Base-by-base conservation (phyloP, 176 grass and related monocot genomes). In the Hordeum marinum region DNA sequence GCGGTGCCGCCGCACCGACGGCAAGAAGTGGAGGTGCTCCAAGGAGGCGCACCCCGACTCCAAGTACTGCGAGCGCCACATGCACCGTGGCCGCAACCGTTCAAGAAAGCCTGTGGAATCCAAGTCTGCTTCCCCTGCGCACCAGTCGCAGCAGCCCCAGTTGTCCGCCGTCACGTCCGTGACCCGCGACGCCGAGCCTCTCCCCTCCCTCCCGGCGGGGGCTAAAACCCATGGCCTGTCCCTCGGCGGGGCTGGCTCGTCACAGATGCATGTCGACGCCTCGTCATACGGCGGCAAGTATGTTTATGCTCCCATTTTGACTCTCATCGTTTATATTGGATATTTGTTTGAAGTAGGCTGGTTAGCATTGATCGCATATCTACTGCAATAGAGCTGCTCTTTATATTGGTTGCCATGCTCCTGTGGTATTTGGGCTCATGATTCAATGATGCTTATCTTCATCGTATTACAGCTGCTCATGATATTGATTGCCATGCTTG, bases 81-180 rank as follows among this genome's bases (percentile, higher is more conserved):
- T 99, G 96, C 96, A 96, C 86, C 96, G 96, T 92, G 96, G 96
- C 91, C 93, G 94, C 87, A 99, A 96, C 86, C 96, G 96, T 99
- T 99, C 96, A 99, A 99, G 96, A 99, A 99, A 99, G 96, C 94
- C 96, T 99, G 96, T 99, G 96, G 96, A 99, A 99, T 96, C 96
- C 68, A 89, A 90, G 89, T 82, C 90, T 43, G 59, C 85, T 62
- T 89, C 96, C 29, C 72, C 91, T 15, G 54, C 83, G 32, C 85
- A 88, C 36, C 87, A 81, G 74, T 76, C 89, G 42, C 85, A 90
- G 85, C 65, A 90, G 87, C 65, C 94, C 60, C 67, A 84, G 81
- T 63, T 89, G 60, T 94, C 91, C 25, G 89, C 89, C 12, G 90
- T 89, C 46, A 84, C 91, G 27, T 79, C 85, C 20, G 72, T 81